These are phyloP conservation scores for Calonectria honghensis DNA, from an alignment of 2,329 filamentous ascomycete genomes.

Conservation along the genomic window DNA sequence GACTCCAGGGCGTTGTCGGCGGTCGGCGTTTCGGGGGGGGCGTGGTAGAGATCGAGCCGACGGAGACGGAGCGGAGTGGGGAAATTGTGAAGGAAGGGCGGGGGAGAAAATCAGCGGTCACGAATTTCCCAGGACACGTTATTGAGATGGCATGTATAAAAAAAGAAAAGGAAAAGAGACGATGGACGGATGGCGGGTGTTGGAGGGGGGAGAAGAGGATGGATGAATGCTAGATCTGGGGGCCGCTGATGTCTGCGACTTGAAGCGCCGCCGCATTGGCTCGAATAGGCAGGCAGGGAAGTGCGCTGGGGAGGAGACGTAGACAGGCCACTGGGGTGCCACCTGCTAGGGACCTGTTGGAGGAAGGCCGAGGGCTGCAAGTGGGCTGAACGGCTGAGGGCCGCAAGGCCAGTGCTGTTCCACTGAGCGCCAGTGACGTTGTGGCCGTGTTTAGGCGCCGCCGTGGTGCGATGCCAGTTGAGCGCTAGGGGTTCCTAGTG, in stretches of 20 bases:
- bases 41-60: slow-evolving; percentile 29
- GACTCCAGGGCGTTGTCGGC: slow-evolving; percentile 35
- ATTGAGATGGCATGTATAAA: slow-evolving; percentile 11
- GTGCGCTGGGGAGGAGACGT: not conserved
- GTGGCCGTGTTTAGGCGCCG: slow-evolving; percentile 22
- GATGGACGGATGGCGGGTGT: slow-evolving; percentile 38
- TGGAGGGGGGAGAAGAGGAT: slow-evolving; percentile 36
- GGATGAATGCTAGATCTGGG: slow-evolving; percentile 41
- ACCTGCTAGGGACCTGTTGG: slow-evolving; percentile 3
- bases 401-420: slow-evolving; percentile 12
- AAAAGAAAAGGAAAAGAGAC: slow-evolving; percentile 41
- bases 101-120: slow-evolving; percentile 6
- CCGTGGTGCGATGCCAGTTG: slow-evolving; percentile 13
- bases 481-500: slow-evolving; percentile 23
- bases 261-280: slow-evolving; percentile 29
- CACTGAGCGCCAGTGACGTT: slow-evolving; percentile 31
- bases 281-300: slow-evolving; percentile 40
- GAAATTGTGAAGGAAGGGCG: slow-evolving; percentile 14
- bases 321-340: slow-evolving; percentile 27
- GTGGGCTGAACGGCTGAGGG: slow-evolving; percentile 5
- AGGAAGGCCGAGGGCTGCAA: not conserved
- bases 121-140: slow-evolving; percentile 3
- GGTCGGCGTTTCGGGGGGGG: slow-evolving; percentile 35
- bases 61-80: slow-evolving; percentile 16
- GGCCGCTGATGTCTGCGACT: slow-evolving; percentile 37